Conservation (phyloP, 305 asterid genomes). For the Rubia occidens region DNA sequence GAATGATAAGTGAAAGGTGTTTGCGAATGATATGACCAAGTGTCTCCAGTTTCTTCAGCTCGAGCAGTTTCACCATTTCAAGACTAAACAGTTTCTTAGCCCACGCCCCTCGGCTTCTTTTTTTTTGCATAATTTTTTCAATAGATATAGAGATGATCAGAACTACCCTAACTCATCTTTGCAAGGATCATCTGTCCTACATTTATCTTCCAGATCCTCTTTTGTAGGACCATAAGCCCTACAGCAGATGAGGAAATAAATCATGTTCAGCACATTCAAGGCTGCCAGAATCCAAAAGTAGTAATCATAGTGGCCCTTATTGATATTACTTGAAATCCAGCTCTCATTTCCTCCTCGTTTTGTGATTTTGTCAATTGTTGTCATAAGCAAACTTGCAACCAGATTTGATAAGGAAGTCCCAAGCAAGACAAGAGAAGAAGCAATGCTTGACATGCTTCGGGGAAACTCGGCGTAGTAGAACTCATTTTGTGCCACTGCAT, state of each 20-base stretch:
- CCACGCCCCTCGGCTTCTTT: too few species aligned
- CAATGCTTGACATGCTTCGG: conserved; percentile 49
- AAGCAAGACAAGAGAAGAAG: conserved; percentile 30
- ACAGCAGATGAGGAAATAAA: conserved; percentile 33
- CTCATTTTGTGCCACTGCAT: conserved; percentile 43
- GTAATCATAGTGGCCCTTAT: conserved; percentile 50
- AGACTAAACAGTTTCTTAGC: too few species aligned
- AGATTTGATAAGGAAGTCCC: conserved; percentile 38
- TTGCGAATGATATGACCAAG: too few species aligned
- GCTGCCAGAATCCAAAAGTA: conserved; percentile 42
- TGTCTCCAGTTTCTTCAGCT: too few species aligned
- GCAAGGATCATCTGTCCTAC: conserved; percentile 21
- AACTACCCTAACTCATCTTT: not conserved
- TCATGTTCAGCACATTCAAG: conserved; percentile 29
- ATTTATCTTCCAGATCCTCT: conserved; percentile 8
- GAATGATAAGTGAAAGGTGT: too few species aligned
- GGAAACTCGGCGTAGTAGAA: conserved; percentile 53
- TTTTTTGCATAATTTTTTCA: too few species aligned
- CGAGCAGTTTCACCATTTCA: too few species aligned
- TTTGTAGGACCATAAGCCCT: conserved; percentile 45
- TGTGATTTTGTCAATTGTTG: conserved; percentile 23
- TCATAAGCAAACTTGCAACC: conserved; percentile 37
- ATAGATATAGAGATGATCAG: too few species aligned
- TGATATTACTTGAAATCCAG: conserved; percentile 50
- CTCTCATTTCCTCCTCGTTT: conserved; percentile 34